phyloP scores from a whole-genome alignment of 129 eudicot species.

The Artemisia argyi region DNA sequence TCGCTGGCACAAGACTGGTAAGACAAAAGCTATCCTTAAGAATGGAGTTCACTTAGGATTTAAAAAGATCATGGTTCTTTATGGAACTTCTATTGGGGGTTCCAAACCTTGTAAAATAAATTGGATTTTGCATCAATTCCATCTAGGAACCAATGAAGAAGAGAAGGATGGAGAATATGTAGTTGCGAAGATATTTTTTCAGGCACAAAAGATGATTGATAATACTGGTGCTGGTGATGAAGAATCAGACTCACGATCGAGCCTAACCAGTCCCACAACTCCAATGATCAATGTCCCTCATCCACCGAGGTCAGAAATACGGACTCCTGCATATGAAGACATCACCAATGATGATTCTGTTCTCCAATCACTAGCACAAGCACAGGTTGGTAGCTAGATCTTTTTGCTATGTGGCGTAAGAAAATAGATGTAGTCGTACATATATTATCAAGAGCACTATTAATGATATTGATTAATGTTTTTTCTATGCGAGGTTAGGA shows the following conservation, averaged over 20 bases:
- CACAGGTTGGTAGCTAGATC: slow-evolving; percentile 43
- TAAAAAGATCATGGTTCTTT: slow-evolving; percentile 89
- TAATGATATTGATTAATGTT: slow-evolving; percentile 4
- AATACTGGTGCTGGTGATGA: slow-evolving; percentile 19
- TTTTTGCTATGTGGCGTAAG: neutral
- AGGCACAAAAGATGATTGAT: slow-evolving; percentile 38
- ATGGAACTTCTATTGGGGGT: slow-evolving; percentile 40
- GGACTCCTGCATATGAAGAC: slow-evolving; percentile 41
- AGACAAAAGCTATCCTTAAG: slow-evolving; percentile 60
- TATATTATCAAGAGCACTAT: too few species aligned
- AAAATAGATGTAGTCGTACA: neutral
- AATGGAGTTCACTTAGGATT: slow-evolving; percentile 64
- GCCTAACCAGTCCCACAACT: slow-evolving; percentile 50
- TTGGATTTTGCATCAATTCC: slow-evolving; percentile 98
- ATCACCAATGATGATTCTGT: slow-evolving; percentile 21
- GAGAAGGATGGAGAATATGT: slow-evolving; percentile 71
- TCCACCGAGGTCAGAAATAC: slow-evolving; percentile 49
- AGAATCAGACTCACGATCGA: slow-evolving; percentile 30
- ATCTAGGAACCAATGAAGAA: slow-evolving; percentile 68
- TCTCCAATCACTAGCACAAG: slow-evolving; percentile 13
- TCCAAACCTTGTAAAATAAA: slow-evolving; percentile 59
- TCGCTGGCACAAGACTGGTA: slow-evolving; percentile 98
- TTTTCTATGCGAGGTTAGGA: slow-evolving; percentile 36
- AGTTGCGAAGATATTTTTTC: slow-evolving; percentile 76
- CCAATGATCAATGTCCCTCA: slow-evolving; percentile 46